Conservation (phyloP, 2,329 filamentous ascomycete species). For the Fusarium algeriense region DNA sequence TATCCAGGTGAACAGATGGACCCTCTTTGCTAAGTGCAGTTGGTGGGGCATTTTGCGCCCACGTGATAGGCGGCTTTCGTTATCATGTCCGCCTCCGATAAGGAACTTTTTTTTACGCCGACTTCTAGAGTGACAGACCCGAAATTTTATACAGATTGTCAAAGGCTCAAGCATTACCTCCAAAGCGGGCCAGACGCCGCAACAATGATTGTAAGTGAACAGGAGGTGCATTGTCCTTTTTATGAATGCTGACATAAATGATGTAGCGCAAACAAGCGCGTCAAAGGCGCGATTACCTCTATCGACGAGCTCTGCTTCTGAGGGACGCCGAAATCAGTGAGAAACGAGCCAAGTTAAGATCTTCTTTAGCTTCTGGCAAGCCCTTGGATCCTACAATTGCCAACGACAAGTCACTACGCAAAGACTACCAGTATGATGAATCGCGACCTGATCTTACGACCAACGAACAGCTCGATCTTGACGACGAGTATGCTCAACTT, state of each 20-base stretch:
- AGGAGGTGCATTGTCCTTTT: neutral
- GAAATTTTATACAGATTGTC: slow-evolving; percentile 33
- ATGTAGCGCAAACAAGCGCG: slow-evolving; percentile 57
- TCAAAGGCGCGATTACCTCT: slow-evolving; percentile 73
- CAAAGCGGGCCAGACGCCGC: slow-evolving; percentile 4
- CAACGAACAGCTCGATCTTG: slow-evolving; percentile 79
- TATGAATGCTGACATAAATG: slow-evolving; percentile 36
- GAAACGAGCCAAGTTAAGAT: slow-evolving; percentile 87
- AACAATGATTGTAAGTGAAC: slow-evolving; percentile 52
- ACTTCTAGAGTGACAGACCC: slow-evolving; percentile 3
- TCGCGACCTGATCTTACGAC: slow-evolving; percentile 75
- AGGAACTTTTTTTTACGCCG: slow-evolving; percentile 46
- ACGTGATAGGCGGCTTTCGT: slow-evolving; percentile 54
- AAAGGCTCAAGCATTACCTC: slow-evolving; percentile 16
- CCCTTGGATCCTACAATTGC: slow-evolving; percentile 84
- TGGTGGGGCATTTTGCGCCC: slow-evolving; percentile 57
- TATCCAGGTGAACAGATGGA: slow-evolving; percentile 43
- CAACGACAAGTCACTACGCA: slow-evolving; percentile 84
- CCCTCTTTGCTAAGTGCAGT: slow-evolving; percentile 47
- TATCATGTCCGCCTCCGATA: slow-evolving; percentile 50
- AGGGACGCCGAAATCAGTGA: slow-evolving; percentile 93
- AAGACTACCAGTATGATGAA: slow-evolving; percentile 95
- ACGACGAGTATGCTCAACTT: slow-evolving; percentile 91
- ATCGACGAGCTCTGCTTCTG: slow-evolving; percentile 86
- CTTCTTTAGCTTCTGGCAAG: slow-evolving; percentile 89